phyloP scores from a whole-genome alignment of 2,329 filamentous ascomycete species.

The Pyrenochaeta sp. region DNA sequence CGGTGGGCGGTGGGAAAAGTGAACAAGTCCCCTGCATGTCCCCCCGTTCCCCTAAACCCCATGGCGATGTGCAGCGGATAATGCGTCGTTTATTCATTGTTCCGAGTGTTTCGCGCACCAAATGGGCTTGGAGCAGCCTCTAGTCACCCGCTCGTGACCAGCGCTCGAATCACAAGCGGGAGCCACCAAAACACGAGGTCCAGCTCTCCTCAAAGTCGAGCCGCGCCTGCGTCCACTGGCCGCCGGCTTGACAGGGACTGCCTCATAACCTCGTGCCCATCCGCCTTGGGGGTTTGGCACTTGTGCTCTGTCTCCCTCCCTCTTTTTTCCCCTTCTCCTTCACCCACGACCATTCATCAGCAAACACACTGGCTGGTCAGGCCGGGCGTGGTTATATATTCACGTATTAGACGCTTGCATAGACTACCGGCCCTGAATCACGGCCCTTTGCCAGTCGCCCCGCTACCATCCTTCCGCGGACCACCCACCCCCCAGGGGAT shows the following conservation, averaged over 20 bases:
- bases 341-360: constrained; percentile 4
- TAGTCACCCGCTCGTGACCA: constrained; percentile 22
- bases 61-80: constrained; percentile 26
- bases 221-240: constrained; percentile 26
- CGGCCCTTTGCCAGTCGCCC: constrained; percentile 25
- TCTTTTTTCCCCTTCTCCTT: constrained; percentile 3
- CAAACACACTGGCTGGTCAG: background rate
- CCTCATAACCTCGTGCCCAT: constrained; percentile 2
- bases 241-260: constrained; percentile 12
- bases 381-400: constrained; percentile 5
- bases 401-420: constrained; percentile 22
- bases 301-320: constrained; percentile 8
- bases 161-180: constrained; percentile 23
- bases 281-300: background rate
- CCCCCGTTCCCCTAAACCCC: constrained; percentile 16
- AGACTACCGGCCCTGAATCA: constrained; percentile 17
- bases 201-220: constrained; percentile 22
- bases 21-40: too few species aligned
- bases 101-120: constrained; percentile 17
- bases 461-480: constrained; percentile 23
- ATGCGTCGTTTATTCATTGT: constrained; percentile 14
- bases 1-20: background rate
- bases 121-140: constrained; percentile 12
- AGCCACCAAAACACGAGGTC: constrained; percentile 27
- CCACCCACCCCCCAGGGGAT: constrained; percentile 19